Conservation (phyloP, 495 filamentous ascomycete species). For the Aspergillus ellipticus region DNA sequence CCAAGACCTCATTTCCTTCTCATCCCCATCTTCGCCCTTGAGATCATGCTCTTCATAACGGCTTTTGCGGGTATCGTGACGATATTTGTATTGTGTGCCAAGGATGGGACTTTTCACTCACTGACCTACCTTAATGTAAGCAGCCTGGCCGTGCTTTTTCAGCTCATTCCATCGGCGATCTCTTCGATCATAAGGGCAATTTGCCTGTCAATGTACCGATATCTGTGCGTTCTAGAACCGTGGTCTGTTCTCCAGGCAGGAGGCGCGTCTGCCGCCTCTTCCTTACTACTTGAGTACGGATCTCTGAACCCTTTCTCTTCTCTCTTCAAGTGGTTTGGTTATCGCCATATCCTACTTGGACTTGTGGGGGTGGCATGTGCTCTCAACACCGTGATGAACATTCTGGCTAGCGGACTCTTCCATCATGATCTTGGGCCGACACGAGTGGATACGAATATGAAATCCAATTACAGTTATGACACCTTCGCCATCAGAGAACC, state of each 20-base stretch:
- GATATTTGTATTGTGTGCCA: neutral
- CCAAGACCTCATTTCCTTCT: conserved; percentile 7
- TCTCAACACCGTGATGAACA: neutral
- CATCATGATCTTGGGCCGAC: neutral
- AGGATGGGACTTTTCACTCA: neutral
- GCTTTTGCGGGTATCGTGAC: neutral
- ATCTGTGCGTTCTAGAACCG: conserved; percentile 4
- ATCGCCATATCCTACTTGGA: conserved; percentile 1
- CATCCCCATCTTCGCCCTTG: conserved; percentile 5
- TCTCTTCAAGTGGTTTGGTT: conserved; percentile 1
- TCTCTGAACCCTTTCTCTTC: conserved; percentile 4
- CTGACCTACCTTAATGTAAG: neutral
- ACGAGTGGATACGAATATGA: neutral
- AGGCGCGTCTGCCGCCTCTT: conserved; percentile 2
- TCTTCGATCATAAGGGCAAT: conserved; percentile 1
- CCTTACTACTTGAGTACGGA: conserved; percentile 5
- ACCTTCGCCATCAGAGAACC: neutral
- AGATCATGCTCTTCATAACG: neutral
- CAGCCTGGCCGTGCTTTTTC: neutral
- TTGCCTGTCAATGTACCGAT: conserved; percentile 3
- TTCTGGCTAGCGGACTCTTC: conserved; percentile 3
- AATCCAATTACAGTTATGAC: neutral
- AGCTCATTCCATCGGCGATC: neutral
- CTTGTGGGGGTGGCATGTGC: conserved; percentile 2
- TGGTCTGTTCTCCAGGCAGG: conserved; percentile 5